Conservation (phyloP, 2,329 filamentous ascomycete genomes). For the Fusarium stilboides region DNA sequence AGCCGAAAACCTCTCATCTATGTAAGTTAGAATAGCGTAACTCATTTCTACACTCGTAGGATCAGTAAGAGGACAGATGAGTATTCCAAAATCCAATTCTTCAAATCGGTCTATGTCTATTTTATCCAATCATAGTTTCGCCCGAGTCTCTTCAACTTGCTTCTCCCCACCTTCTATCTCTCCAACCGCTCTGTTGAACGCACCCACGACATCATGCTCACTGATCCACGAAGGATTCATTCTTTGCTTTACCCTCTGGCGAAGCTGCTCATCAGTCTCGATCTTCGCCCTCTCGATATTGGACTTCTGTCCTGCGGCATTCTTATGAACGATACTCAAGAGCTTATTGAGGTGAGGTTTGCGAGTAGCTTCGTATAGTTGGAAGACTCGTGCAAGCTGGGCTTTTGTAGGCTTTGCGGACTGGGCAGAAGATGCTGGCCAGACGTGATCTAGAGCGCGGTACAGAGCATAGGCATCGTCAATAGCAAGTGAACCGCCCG, state of each 20-base stretch:
- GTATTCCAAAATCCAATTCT: neutral
- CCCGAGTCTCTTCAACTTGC: neutral
- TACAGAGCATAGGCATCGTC: slow-evolving; percentile 61
- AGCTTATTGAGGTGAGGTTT: slow-evolving; percentile 58
- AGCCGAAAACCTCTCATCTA: no score
- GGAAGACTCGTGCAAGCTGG: slow-evolving; percentile 52
- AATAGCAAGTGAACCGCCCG: slow-evolving; percentile 58
- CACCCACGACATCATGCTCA: slow-evolving; percentile 62
- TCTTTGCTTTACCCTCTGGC: slow-evolving; percentile 54
- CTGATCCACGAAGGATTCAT: slow-evolving; percentile 61
- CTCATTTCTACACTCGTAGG: no score
- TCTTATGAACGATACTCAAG: slow-evolving; percentile 36
- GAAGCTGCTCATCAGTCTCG: slow-evolving; percentile 58
- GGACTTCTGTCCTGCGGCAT: slow-evolving; percentile 22
- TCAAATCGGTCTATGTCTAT: neutral
- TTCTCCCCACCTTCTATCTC: neutral
- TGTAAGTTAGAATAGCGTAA: no score
- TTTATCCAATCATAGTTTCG: neutral
- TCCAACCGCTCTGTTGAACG: slow-evolving; percentile 55
- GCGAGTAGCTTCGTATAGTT: slow-evolving; percentile 60
- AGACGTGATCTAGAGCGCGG: slow-evolving; percentile 56
- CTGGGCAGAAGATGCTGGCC: slow-evolving; percentile 38
- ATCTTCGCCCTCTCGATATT: slow-evolving; percentile 29
- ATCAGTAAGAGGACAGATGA: no score
- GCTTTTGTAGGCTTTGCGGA: slow-evolving; percentile 25